These are phyloP conservation scores for Mayamaea pseudoterrestris DNA, from an alignment of 108 stramenopile species.

Conservation along the genomic window DNA sequence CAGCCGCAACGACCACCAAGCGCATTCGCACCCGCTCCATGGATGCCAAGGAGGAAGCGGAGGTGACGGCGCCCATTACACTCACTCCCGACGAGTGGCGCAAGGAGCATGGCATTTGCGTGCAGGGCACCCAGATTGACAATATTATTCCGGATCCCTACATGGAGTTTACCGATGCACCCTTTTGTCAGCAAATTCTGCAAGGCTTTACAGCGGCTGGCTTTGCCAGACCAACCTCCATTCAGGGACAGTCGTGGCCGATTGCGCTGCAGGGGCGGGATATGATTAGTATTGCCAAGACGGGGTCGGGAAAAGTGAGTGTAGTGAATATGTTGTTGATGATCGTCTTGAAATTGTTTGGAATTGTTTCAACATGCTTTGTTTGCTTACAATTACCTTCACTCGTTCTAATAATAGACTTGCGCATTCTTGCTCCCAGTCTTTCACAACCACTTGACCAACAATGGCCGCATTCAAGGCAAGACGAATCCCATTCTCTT, in stretches of 20 bases:
- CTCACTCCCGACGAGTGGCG: slow-evolving; percentile 73
- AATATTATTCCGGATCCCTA: slow-evolving; percentile 42
- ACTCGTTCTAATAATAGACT: slow-evolving; percentile 35
- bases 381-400: no score
- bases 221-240: slow-evolving; percentile 68
- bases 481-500: slow-evolving; percentile 39
- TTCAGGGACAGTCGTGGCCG: slow-evolving; percentile 90
- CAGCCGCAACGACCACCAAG: slow-evolving; percentile 9
- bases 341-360: no score
- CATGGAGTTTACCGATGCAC: slow-evolving; percentile 64
- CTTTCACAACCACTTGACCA: slow-evolving; percentile 65
- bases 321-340: not conserved
- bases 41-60: slow-evolving; percentile 63
- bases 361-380: no score
- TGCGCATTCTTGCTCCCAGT: slow-evolving; percentile 94
- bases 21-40: slow-evolving; percentile 72
- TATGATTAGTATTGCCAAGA: slow-evolving; percentile 97
- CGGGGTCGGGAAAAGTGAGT: slow-evolving; percentile 90
- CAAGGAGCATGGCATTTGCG: slow-evolving; percentile 49
- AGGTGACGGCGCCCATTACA: slow-evolving; percentile 11
- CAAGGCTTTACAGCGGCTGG: slow-evolving; percentile 61
- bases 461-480: slow-evolving; percentile 11
- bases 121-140: slow-evolving; percentile 47
- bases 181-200: slow-evolving; percentile 54
- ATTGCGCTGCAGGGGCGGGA: slow-evolving; percentile 81